Evolutionary conservation across 345 rosid genomes (phyloP).

Genomic region (Lepidium africanum): DNA sequence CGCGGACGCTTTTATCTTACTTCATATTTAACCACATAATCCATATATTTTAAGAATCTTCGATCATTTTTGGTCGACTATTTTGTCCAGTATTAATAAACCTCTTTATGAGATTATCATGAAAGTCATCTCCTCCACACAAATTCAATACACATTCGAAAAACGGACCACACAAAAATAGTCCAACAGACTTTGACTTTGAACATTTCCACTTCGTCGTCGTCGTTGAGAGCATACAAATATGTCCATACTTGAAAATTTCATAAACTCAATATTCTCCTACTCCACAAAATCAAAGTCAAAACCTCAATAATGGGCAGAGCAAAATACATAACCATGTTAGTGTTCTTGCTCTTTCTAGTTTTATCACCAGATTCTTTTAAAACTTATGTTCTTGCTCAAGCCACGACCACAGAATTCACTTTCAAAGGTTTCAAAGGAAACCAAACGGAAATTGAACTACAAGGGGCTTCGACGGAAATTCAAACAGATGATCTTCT

Average conservation of each 20-base stretch:
- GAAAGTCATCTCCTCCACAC: constrained; percentile 21
- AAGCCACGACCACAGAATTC: constrained; percentile 13
- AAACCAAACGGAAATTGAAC: constrained; percentile 11
- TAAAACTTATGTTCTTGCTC: neutral
- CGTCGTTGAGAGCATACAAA: constrained; percentile 2
- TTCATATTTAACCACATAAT: too few relatives aligned
- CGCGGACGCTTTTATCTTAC: too few relatives aligned
- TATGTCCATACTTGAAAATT: neutral
- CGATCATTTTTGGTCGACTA: neutral
- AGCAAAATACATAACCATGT: neutral
- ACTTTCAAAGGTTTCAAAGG: constrained; percentile 23
- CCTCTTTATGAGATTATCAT: neutral
- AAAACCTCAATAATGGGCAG: constrained; percentile 2
- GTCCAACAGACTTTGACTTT: constrained; percentile 22
- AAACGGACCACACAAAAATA: neutral
- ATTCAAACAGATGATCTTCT: constrained; percentile 13
- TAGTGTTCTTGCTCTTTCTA: constrained; percentile 12
- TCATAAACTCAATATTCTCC: neutral
- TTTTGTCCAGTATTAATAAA: neutral
- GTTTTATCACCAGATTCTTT: neutral
- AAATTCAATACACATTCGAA: neutral
- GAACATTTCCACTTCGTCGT: neutral
- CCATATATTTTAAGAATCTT: too few relatives aligned
- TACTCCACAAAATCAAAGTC: neutral
- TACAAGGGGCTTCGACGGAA: neutral